Evolutionary conservation across 805 yeast genomes (phyloP).

Genomic region (Candida ficus): DNA sequence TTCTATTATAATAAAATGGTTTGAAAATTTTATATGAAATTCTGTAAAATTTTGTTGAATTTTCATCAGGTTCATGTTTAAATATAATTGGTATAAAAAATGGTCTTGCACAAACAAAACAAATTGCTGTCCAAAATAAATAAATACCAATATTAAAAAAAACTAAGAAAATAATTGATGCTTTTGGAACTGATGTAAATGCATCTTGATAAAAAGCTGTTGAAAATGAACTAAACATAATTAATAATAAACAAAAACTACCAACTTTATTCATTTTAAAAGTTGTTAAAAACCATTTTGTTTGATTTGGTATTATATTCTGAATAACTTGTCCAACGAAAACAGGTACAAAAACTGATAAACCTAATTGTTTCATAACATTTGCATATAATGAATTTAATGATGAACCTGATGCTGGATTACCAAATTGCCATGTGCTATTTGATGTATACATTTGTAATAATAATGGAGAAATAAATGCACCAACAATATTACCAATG

Average conservation of each 20-base stretch:
- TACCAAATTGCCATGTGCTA: conserved; percentile 68
- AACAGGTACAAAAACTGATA: conserved; percentile 77
- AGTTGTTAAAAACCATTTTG: conserved; percentile 52
- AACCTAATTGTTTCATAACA: conserved; percentile 86
- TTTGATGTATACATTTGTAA: conserved; percentile 59
- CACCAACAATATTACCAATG: conserved; percentile 79
- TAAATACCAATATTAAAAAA: conserved; percentile 82
- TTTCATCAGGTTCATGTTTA: conserved; percentile 41
- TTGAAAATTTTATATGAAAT: conserved; percentile 32
- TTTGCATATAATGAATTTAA: conserved; percentile 57
- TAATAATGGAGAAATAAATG: conserved; percentile 82
- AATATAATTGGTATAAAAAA: conserved; percentile 40
- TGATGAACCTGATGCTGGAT: conserved; percentile 59
- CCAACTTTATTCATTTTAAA: conserved; percentile 69
- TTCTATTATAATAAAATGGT: conserved; percentile 67
- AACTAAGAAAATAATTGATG: conserved; percentile 67
- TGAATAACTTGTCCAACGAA: conserved; percentile 86
- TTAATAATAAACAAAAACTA: conserved; percentile 68
- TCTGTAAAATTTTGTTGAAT: conserved; percentile 40
- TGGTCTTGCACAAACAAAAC: conserved; percentile 60
- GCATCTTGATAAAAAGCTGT: conserved; percentile 85
- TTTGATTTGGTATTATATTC: conserved; percentile 60
- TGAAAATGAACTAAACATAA: conserved; percentile 76
- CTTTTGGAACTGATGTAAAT: conserved; percentile 63
- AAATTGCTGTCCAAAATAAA: conserved; percentile 64